Evolutionary conservation across 805 yeast species (phyloP).

Genomic region (Candida xyloterini): DNA sequence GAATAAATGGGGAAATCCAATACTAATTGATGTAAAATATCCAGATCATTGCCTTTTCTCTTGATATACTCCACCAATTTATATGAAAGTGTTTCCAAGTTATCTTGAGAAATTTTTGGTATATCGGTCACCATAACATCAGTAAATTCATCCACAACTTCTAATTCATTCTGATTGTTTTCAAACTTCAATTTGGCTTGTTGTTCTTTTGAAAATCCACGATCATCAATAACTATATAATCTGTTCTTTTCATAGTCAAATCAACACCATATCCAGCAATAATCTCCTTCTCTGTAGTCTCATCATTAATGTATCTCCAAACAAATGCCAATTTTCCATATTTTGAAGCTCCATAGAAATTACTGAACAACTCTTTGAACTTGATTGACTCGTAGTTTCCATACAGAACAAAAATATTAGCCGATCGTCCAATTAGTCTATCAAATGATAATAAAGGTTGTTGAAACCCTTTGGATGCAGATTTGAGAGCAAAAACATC

Average conservation of each 20-base stretch:
- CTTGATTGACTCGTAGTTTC: slow-evolving; percentile 48
- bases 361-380: slow-evolving; percentile 58
- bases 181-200: slow-evolving; percentile 29
- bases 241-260: slow-evolving; percentile 64
- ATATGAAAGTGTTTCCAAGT: slow-evolving; percentile 37
- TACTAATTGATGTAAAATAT: slow-evolving; percentile 38
- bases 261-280: slow-evolving; percentile 67
- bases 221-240: slow-evolving; percentile 62
- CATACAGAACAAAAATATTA: slow-evolving; percentile 54
- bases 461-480: slow-evolving; percentile 24
- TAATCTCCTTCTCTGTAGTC: slow-evolving; percentile 23
- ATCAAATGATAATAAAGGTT: slow-evolving; percentile 47
- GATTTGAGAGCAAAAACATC: slow-evolving; percentile 80
- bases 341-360: slow-evolving; percentile 54
- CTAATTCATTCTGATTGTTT: background rate
- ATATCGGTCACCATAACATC: slow-evolving; percentile 31
- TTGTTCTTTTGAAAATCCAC: slow-evolving; percentile 36
- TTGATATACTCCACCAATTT: slow-evolving; percentile 42
- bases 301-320: slow-evolving; percentile 63
- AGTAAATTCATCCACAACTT: slow-evolving; percentile 13
- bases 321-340: slow-evolving; percentile 67
- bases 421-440: slow-evolving; percentile 53
- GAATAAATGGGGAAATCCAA: slow-evolving; percentile 57
- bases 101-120: slow-evolving; percentile 29
- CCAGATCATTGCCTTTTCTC: slow-evolving; percentile 32